A percentile compares a stretch with the other conserved stretches of the same genome.
These are phyloP conservation scores for Tausonia pullulans DNA, from an alignment of 1,284 basidiomycete genomes.

Conservation along the genomic window DNA sequence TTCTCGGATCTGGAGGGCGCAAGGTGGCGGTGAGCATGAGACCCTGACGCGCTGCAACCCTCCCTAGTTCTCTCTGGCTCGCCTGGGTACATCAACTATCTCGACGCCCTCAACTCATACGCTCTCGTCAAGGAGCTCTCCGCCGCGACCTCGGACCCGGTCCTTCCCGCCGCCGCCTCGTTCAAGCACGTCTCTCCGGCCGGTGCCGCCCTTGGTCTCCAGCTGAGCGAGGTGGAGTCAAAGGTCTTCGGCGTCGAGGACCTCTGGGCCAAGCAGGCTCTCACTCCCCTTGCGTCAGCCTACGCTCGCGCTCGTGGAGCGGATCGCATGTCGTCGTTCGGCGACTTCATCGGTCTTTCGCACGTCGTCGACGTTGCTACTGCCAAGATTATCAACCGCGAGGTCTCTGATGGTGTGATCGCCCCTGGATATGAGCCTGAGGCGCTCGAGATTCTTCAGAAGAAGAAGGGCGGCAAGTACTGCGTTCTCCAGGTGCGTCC, in stretches of 20 bases:
- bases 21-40: neutral
- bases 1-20: neutral
- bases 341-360: conserved; percentile 95
- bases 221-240: conserved; percentile 74
- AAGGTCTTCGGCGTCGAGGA: conserved; percentile 96
- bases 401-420: conserved; percentile 96
- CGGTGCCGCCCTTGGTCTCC: conserved; percentile 83
- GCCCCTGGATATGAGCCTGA: conserved; percentile 84
- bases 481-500: conserved; percentile 73
- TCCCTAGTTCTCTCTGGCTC: conserved; percentile 72
- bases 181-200: conserved; percentile 99
- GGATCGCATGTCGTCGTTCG: conserved; percentile 98
- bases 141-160: conserved; percentile 50
- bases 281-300: conserved; percentile 81
- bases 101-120: conserved; percentile 95
- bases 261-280: conserved; percentile 55
- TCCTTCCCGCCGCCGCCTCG: conserved; percentile 86
- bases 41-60: too few relatives aligned
- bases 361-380: conserved; percentile 86
- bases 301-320: conserved; percentile 96
- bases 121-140: conserved; percentile 92
- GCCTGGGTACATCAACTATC: conserved; percentile 98
- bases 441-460: conserved; percentile 79
- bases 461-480: conserved; percentile 99
- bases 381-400: conserved; percentile 89